phyloP scores from a whole-genome alignment of 176 grass and related monocot species.

The Cenchrus americanus region DNA sequence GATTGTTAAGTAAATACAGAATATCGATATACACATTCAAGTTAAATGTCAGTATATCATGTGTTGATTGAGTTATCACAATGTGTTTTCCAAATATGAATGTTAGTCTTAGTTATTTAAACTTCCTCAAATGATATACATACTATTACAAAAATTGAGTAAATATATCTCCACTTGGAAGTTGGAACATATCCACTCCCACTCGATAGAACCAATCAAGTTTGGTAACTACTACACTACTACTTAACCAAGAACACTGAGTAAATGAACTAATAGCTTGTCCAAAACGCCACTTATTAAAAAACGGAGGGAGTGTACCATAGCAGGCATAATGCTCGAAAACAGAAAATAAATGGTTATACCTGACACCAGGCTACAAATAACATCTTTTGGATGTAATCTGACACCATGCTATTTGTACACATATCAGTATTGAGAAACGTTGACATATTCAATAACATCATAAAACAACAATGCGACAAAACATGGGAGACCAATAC shows the following conservation, averaged over 20 bases:
- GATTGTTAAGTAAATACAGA: neutral
- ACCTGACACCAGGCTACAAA: neutral
- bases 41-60: neutral
- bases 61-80: neutral
- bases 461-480: neutral
- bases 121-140: slow-evolving; percentile 1
- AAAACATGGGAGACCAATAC: neutral
- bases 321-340: neutral
- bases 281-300: neutral
- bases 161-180: neutral
- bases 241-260: neutral
- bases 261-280: neutral
- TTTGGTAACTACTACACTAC: neutral
- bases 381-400: neutral
- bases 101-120: slow-evolving; percentile 3
- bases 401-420: slow-evolving; percentile 4
- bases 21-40: slow-evolving; percentile 10
- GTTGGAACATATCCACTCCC: neutral
- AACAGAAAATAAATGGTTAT: neutral
- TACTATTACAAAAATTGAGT: slow-evolving; percentile 14
- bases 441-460: neutral
- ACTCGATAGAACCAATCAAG: neutral
- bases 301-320: neutral
- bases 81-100: neutral
- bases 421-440: slow-evolving; percentile 1